A percentile compares a stretch with the other conserved stretches of the same genome.
Evolutionary conservation across 2,329 filamentous ascomycete species (phyloP).

Genomic region (Fusarium proliferatum): DNA sequence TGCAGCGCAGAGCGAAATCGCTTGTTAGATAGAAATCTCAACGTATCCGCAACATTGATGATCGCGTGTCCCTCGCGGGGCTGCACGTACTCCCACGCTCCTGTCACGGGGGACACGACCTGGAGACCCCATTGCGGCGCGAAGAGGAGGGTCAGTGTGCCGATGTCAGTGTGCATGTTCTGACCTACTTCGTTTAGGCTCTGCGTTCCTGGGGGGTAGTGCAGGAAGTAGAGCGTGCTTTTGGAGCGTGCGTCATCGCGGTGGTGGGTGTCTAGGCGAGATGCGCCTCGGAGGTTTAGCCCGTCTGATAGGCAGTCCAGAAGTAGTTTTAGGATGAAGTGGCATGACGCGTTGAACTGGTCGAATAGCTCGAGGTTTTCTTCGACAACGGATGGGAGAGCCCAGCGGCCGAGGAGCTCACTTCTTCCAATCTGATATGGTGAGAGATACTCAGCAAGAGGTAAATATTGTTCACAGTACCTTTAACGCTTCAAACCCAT

Average conservation of each 20-base stretch:
- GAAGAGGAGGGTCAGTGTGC: constrained; percentile 8
- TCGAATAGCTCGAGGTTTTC: constrained; percentile 11
- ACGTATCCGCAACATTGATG: constrained; percentile 6
- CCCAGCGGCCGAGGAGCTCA: constrained; percentile 12
- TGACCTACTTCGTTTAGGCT: constrained; percentile 16
- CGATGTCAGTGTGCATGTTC: constrained; percentile 29
- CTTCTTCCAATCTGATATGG: background rate
- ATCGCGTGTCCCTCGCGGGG: background rate
- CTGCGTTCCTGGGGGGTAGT: constrained; percentile 8
- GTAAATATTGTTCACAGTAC: background rate
- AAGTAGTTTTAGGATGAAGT: constrained; percentile 14
- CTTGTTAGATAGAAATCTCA: constrained; percentile 22
- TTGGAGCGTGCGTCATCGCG: constrained; percentile 17
- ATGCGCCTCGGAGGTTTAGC: background rate
- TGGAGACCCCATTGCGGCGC: constrained; percentile 26
- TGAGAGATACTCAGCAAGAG: background rate
- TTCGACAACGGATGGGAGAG: constrained; percentile 3
- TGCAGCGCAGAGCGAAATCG: background rate
- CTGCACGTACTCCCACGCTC: constrained; percentile 8
- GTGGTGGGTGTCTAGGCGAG: constrained; percentile 5
- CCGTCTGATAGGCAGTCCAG: constrained; percentile 18
- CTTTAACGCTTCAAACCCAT: constrained; percentile 20
- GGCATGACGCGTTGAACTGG: constrained; percentile 4
- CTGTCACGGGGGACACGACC: constrained; percentile 2
- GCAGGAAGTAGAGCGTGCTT: constrained; percentile 17